These are phyloP conservation scores for Geotrichum carabidarum DNA, from an alignment of 1,139 yeast species.

Conservation along the genomic window DNA sequence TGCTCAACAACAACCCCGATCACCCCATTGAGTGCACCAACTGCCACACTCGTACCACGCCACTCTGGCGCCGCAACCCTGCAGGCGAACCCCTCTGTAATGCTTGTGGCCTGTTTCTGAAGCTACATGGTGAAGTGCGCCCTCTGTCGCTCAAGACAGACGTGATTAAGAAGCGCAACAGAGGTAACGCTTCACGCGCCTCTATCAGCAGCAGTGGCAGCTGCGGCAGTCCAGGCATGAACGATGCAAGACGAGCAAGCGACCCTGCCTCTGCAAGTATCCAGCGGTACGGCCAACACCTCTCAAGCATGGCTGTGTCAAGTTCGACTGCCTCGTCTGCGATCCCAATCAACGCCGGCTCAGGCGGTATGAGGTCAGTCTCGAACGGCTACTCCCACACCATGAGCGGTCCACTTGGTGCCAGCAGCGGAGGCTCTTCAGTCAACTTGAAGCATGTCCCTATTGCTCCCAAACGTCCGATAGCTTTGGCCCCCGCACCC, in stretches of 20 bases:
- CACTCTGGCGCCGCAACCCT: conserved; percentile 87
- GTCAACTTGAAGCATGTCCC: conserved; percentile 13
- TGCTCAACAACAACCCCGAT: conserved; percentile 10
- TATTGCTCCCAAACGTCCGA: conserved; percentile 15
- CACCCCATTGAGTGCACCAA: conserved; percentile 54
- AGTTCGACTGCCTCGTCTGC: conserved; percentile 18
- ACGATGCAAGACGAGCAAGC: background rate
- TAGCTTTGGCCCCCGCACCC: conserved; percentile 12
- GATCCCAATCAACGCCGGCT: conserved; percentile 14
- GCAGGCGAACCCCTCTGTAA: conserved; percentile 88
- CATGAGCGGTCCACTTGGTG: background rate
- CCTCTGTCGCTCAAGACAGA: conserved; percentile 85
- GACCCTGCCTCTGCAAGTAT: background rate
- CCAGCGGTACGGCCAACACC: background rate
- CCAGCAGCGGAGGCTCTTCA: background rate
- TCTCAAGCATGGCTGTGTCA: conserved; percentile 17
- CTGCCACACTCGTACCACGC: conserved; percentile 85
- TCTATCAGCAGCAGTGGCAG: background rate
- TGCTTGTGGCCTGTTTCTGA: conserved; percentile 85
- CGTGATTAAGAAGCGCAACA: conserved; percentile 71
- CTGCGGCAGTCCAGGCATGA: background rate
- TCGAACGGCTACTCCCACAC: background rate
- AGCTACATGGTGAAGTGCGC: conserved; percentile 85
- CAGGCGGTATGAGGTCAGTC: background rate
- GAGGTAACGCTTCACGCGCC: conserved; percentile 1